A percentile compares a stretch with the other conserved stretches of the same genome.
These are phyloP conservation scores for Golubevia pallescens DNA, from an alignment of 1,284 basidiomycete species.

Conservation along the genomic window DNA sequence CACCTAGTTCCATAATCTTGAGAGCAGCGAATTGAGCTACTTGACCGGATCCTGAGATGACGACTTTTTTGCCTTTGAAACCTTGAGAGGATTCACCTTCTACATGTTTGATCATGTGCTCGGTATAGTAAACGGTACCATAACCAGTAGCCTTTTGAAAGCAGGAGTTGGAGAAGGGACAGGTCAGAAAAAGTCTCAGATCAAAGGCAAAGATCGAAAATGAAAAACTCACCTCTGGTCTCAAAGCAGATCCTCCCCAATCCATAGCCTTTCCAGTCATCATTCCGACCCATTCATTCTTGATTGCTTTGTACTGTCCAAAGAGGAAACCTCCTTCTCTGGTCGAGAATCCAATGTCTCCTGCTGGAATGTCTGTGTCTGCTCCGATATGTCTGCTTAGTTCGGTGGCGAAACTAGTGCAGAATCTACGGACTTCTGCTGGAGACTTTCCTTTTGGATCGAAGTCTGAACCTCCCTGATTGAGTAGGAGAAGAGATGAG, in stretches of 20 bases:
- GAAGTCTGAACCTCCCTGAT: slow-evolving; percentile 70
- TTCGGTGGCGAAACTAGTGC: slow-evolving; percentile 44
- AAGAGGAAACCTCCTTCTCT: slow-evolving; percentile 77
- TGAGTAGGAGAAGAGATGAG: not conserved
- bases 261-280: slow-evolving; percentile 78
- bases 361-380: slow-evolving; percentile 81
- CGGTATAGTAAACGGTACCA: slow-evolving; percentile 80
- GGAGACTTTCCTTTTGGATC: slow-evolving; percentile 83
- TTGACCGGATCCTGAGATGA: slow-evolving; percentile 75
- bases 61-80: slow-evolving; percentile 71
- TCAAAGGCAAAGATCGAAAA: slow-evolving; percentile 72
- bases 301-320: slow-evolving; percentile 75
- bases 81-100: slow-evolving; percentile 51
- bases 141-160: slow-evolving; percentile 67
- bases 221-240: slow-evolving; percentile 19
- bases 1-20: slow-evolving; percentile 80
- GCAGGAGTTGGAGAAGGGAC: not conserved
- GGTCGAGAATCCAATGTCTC: slow-evolving; percentile 76
- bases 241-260: slow-evolving; percentile 69
- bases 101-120: slow-evolving; percentile 69
- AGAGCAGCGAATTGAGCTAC: slow-evolving; percentile 80
- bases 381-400: slow-evolving; percentile 54
- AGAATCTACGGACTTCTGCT: slow-evolving; percentile 77
- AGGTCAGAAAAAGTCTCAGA: slow-evolving; percentile 72
- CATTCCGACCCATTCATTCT: slow-evolving; percentile 78